Evolutionary conservation across 768 basidiomycete genomes (phyloP).

Genomic region (Exsudoporus frostii): DNA sequence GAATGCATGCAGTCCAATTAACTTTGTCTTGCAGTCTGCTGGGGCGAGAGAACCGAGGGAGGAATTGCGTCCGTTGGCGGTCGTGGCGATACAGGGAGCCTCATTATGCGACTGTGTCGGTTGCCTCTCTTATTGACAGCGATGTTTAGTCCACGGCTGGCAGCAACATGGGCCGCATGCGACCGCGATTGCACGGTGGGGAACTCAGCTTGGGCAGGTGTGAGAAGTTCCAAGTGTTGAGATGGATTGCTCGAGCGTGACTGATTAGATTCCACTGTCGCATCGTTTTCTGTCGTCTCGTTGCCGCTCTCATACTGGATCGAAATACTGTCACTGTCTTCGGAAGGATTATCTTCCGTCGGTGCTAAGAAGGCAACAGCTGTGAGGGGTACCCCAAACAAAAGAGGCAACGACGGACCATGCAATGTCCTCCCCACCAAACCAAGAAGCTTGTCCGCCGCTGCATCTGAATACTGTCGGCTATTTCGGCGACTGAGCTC

Average conservation of each 20-base stretch:
- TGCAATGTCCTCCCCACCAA: conserved; percentile 63
- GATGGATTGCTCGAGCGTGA: conserved; percentile 40
- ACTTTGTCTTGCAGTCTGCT: conserved; percentile 26
- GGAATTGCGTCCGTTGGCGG: conserved; percentile 13
- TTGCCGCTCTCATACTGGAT: conserved; percentile 72
- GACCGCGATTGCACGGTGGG: conserved; percentile 39
- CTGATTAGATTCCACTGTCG: conserved; percentile 41
- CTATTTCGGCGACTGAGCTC: conserved; percentile 71
- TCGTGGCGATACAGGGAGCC: conserved; percentile 51
- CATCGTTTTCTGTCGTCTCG: conserved; percentile 63
- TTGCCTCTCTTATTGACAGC: conserved; percentile 55
- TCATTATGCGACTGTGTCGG: conserved; percentile 62
- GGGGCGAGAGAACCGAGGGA: conserved; percentile 17
- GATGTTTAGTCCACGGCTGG: conserved; percentile 69
- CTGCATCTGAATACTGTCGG: conserved; percentile 77
- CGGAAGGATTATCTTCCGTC: conserved; percentile 61
- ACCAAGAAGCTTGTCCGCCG: conserved; percentile 80
- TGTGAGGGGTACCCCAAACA: conserved; percentile 1
- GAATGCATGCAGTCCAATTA: conserved; percentile 5
- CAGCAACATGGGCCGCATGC: conserved; percentile 59
- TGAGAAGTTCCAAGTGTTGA: conserved; percentile 23
- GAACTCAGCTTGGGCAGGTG: conserved; percentile 21
- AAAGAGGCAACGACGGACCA: conserved; percentile 43
- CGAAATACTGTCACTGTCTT: conserved; percentile 67
- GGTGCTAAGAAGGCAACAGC: conserved; percentile 29